phyloP scores from a whole-genome alignment of 331 rosid species.

The Prunus yedoensis region DNA sequence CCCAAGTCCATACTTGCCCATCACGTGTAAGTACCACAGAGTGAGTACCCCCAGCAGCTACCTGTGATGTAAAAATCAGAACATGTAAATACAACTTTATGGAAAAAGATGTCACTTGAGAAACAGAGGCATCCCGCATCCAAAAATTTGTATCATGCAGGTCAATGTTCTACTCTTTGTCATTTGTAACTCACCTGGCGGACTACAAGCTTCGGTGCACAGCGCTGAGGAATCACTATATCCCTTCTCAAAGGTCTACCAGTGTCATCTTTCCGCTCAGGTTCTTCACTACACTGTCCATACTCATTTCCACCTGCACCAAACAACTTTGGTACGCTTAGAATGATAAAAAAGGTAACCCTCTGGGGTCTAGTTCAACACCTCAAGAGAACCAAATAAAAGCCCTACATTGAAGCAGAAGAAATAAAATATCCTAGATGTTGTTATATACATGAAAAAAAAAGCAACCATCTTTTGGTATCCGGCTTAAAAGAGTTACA shows the following conservation, averaged over 20 bases:
- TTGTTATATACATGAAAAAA: neutral
- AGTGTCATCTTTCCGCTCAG: slow-evolving; percentile 82
- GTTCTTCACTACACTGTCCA: slow-evolving; percentile 99
- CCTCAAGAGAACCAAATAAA: slow-evolving; percentile 6
- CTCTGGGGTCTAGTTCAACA: neutral
- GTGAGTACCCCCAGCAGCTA: slow-evolving; percentile 99
- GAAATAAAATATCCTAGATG: neutral
- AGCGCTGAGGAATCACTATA: slow-evolving; percentile 84
- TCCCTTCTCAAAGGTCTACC: slow-evolving; percentile 84
- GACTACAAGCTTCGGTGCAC: slow-evolving; percentile 86
- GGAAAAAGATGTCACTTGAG: neutral
- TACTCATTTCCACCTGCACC: slow-evolving; percentile 93
- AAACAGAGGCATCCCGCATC: neutral
- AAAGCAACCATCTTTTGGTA: neutral
- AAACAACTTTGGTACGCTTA: slow-evolving; percentile 9
- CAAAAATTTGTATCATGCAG: neutral
- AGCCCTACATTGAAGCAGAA: neutral
- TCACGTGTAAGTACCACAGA: slow-evolving; percentile 93
- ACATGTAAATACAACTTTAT: neutral
- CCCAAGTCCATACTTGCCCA: slow-evolving; percentile 99
- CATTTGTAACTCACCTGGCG: slow-evolving; percentile 56
- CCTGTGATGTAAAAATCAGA: slow-evolving; percentile 45
- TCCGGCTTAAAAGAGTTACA: neutral
- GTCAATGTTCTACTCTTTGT: neutral
- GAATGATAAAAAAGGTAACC: slow-evolving; percentile 7